Evolutionary conservation across 2,329 filamentous ascomycete species (phyloP).

Genomic region (Pleomassaria siparia): DNA sequence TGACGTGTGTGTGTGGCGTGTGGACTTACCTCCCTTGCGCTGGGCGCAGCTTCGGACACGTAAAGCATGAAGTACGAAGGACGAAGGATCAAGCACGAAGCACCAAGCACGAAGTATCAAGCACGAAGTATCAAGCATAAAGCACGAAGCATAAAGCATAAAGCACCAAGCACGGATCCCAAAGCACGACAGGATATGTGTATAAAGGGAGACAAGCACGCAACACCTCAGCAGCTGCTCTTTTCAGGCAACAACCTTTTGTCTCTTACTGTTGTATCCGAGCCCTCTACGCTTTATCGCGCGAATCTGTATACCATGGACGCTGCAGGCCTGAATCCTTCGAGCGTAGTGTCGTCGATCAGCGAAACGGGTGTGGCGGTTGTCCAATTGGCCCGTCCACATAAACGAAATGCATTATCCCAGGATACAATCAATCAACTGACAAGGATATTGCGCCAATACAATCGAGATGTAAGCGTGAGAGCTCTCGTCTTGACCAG

Average conservation of each 20-base stretch:
- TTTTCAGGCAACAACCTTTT: neutral
- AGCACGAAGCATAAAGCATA: no score
- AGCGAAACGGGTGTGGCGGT: constrained; percentile 46
- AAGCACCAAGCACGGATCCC: no score
- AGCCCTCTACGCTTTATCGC: neutral
- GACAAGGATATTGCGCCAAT: constrained; percentile 27
- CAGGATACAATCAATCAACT: constrained; percentile 48
- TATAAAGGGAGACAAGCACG: neutral
- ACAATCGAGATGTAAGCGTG: constrained; percentile 19
- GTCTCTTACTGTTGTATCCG: neutral
- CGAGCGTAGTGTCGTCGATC: constrained; percentile 12
- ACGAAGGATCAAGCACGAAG: neutral
- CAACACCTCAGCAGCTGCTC: constrained; percentile 1
- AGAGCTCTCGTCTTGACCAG: constrained; percentile 68
- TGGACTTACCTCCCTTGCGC: no score
- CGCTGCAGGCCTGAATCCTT: constrained; percentile 3
- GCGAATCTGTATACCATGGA: constrained; percentile 7
- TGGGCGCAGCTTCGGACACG: no score
- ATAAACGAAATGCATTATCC: constrained; percentile 62
- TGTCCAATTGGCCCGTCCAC: constrained; percentile 56
- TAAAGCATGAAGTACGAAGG: no score
- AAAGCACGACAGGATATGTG: neutral
- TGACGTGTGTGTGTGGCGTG: no score
- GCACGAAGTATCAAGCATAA: no score
- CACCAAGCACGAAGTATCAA: no score